These are phyloP conservation scores for Boletus sp. DNA, from an alignment of 1,284 basidiomycete genomes.

Conservation along the genomic window DNA sequence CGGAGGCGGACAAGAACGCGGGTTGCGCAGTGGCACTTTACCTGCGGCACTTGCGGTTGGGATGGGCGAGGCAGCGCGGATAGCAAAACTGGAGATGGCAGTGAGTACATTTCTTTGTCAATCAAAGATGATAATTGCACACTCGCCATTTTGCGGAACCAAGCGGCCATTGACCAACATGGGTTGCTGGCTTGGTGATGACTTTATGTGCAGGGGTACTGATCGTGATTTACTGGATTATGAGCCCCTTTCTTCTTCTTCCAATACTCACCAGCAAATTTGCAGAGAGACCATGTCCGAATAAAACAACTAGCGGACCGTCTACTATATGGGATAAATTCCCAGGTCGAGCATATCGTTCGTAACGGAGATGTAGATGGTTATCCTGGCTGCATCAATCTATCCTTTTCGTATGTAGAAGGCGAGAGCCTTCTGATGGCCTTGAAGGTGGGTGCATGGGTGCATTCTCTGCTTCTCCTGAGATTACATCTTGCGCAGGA, in stretches of 20 bases:
- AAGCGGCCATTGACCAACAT: slow-evolving; percentile 32
- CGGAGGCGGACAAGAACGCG: slow-evolving; percentile 97
- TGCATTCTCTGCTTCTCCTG: neutral
- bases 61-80: slow-evolving; percentile 90
- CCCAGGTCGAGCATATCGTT: slow-evolving; percentile 84
- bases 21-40: slow-evolving; percentile 90
- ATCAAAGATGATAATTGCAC: slow-evolving; percentile 54
- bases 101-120: slow-evolving; percentile 52
- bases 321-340: slow-evolving; percentile 78
- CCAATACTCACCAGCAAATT: slow-evolving; percentile 13
- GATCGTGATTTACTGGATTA: slow-evolving; percentile 38
- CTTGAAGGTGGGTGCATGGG: slow-evolving; percentile 72
- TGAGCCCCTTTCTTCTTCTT: neutral
- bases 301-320: slow-evolving; percentile 78
- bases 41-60: slow-evolving; percentile 90
- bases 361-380: slow-evolving; percentile 90
- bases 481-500: slow-evolving; percentile 50
- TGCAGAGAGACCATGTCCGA: slow-evolving; percentile 79
- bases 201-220: slow-evolving; percentile 88
- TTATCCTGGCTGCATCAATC: slow-evolving; percentile 91
- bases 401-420: slow-evolving; percentile 96
- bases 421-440: slow-evolving; percentile 98
- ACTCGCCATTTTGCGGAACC: slow-evolving; percentile 28
- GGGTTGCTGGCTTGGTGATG: slow-evolving; percentile 54
- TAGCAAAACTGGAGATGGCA: slow-evolving; percentile 89